Base-by-base conservation (phyloP, 2,329 filamentous ascomycete species). In the Pseudocercospora ulei region DNA sequence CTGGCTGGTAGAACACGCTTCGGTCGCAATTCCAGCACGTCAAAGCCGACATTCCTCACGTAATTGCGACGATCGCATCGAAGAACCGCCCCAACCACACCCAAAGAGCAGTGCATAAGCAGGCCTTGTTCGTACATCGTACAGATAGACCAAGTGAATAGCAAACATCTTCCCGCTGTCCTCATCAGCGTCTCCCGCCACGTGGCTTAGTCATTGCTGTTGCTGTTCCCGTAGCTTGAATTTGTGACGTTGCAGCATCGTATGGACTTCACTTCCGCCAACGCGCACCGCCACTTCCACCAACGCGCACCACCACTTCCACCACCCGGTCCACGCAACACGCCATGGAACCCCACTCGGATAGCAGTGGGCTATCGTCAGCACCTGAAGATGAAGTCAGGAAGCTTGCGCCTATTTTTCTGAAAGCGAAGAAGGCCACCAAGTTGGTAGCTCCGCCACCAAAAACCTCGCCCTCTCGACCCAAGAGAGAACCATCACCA, bases 401-500 rank as follows among this genome's bases (percentile, higher is more conserved):
- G 38, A 58, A 59, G 39, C 50, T 61, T 12, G 59, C 59, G 35
- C 58, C 59, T 35, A 59, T 61, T 36, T 61, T 61, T 45, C 35
- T 52, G 24, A 58, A 55, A 30, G 57, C 58, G 12, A 65, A 66
- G 49, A 61, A 63, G 41, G 60, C 63, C 11, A 57, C 63, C 33
- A 61, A 60, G 45, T 37, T 22, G 55, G 61, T 43, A 56, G 71
- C 45, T 64, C 71, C 55, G 73, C 71, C 63, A 5, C 56, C 57
- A 7, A 48, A 51, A 22, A 50, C 47, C 39, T 59, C 59, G 28
- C 57, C 59, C 47, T 57, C 59, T 29, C 43, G 56, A 41, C 57
- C 59, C 14, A 92, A 90, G 69, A 73, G 88, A 60, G 78, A 81
- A 41, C 79, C 85, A 12, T 95, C 87, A 50, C 88, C 88, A 52